Percentiles rank a stretch among this genome's conserved stretches.
Evolutionary conservation across 768 basidiomycete genomes (phyloP).

Genomic region (Plicaturopsis crispa): DNA sequence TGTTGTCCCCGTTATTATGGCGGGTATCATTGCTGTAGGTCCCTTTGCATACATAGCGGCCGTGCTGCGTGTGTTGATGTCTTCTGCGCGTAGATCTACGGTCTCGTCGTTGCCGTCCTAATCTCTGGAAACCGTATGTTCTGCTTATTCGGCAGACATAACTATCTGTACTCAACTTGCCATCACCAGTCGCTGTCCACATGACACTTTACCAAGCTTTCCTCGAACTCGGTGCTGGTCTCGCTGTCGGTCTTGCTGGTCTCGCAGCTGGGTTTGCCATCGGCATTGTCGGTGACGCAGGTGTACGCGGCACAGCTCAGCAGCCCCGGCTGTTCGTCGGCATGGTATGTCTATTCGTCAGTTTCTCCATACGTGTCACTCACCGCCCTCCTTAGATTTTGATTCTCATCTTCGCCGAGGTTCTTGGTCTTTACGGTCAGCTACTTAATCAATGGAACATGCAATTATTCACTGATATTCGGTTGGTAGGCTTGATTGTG

Average conservation of each 20-base stretch:
- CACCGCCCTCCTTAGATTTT: constrained; percentile 51
- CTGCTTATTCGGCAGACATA: background rate
- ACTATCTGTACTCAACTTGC: background rate
- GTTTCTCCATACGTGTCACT: background rate
- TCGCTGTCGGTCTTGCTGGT: constrained; percentile 89
- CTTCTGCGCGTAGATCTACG: constrained; percentile 65
- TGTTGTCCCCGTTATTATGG: constrained; percentile 97
- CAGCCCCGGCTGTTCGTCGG: constrained; percentile 92
- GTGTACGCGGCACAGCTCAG: constrained; percentile 96
- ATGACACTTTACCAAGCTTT: constrained; percentile 95
- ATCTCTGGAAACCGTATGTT: constrained; percentile 81
- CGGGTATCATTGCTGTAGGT: constrained; percentile 98
- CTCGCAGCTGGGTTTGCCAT: constrained; percentile 96
- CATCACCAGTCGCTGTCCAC: constrained; percentile 45
- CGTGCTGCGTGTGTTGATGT: background rate
- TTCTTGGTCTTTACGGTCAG: constrained; percentile 83
- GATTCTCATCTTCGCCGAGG: constrained; percentile 97
- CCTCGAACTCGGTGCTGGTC: constrained; percentile 89
- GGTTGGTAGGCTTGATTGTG: constrained; percentile 65
- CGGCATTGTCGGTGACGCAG: constrained; percentile 98
- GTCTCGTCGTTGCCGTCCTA: constrained; percentile 97
- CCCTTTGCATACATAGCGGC: background rate
- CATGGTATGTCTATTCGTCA: constrained; percentile 50
- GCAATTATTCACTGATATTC: constrained; percentile 2
- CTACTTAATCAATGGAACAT: background rate